Evolutionary conservation across 2,329 filamentous ascomycete species (phyloP).

Genomic region (Onygena corvina): DNA sequence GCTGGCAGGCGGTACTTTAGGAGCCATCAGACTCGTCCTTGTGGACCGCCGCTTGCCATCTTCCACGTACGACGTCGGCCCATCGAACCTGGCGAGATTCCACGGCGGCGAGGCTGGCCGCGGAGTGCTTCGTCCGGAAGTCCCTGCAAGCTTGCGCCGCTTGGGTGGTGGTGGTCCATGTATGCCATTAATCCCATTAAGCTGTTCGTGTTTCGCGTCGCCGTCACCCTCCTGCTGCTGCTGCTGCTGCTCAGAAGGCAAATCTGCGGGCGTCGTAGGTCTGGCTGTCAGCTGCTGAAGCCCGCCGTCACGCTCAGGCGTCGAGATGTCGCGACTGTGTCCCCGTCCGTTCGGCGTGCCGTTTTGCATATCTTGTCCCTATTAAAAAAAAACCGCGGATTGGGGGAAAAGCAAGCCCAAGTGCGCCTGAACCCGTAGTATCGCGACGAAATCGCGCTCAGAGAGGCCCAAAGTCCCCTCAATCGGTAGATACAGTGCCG

Average conservation of each 20-base stretch:
- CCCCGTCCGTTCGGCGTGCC: conserved; percentile 32
- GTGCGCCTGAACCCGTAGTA: conserved; percentile 33
- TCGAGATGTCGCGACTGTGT: conserved; percentile 31
- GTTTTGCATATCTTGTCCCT: conserved; percentile 38
- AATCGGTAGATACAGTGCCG: conserved; percentile 27
- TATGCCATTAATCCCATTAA: neutral
- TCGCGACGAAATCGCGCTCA: conserved; percentile 32
- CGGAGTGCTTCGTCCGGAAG: conserved; percentile 29
- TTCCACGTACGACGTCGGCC: conserved; percentile 69
- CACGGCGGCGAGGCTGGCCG: conserved; percentile 65
- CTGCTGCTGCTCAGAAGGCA: conserved; percentile 1
- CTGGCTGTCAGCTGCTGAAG: conserved; percentile 15
- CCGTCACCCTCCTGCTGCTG: conserved; percentile 14
- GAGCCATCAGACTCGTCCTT: conserved; percentile 40
- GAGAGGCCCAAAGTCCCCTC: conserved; percentile 29
- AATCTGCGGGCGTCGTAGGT: conserved; percentile 5
- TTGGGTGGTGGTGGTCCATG: conserved; percentile 34
- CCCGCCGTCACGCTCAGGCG: conserved; percentile 21
- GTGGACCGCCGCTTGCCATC: conserved; percentile 51
- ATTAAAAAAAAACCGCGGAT: conserved; percentile 23
- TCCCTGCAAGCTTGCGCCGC: conserved; percentile 33
- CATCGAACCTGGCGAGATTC: conserved; percentile 75
- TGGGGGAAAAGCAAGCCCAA: conserved; percentile 25
- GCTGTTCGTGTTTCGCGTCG: conserved; percentile 2
- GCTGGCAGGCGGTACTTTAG: conserved; percentile 37